A percentile compares a stretch with the other conserved stretches of the same genome.
These are phyloP conservation scores for Fusarium continuum DNA, from an alignment of 2,329 filamentous ascomycete genomes.

Conservation along the genomic window DNA sequence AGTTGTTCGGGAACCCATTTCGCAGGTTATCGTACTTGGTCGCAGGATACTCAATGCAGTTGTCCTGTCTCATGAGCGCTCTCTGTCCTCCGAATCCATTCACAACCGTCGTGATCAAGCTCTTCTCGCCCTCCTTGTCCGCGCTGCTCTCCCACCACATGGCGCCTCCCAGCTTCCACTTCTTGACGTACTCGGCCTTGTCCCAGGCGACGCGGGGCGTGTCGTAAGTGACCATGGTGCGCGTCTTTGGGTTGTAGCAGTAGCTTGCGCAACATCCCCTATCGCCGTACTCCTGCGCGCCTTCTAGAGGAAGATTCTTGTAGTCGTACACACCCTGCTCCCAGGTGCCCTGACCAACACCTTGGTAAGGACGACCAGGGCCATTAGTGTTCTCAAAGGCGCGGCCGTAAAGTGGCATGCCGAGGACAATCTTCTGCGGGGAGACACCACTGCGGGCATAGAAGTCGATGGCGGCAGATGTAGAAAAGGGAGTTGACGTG, in stretches of 20 bases:
- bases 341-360: slow-evolving; percentile 82
- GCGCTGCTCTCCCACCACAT: slow-evolving; percentile 98
- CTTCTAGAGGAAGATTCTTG: slow-evolving; percentile 79
- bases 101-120: slow-evolving; percentile 74
- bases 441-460: slow-evolving; percentile 74
- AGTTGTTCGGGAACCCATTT: slow-evolving; percentile 62
- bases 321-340: slow-evolving; percentile 89
- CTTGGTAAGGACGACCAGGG: slow-evolving; percentile 72
- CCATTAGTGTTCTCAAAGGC: slow-evolving; percentile 84
- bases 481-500: slow-evolving; percentile 79
- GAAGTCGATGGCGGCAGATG: slow-evolving; percentile 71
- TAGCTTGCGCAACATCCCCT: slow-evolving; percentile 74
- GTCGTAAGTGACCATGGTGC: slow-evolving; percentile 82
- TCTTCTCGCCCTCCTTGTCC: slow-evolving; percentile 72
- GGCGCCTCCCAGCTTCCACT: slow-evolving; percentile 77
- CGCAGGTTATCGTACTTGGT: slow-evolving; percentile 77
- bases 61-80: slow-evolving; percentile 61
- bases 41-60: slow-evolving; percentile 70
- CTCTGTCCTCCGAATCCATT: slow-evolving; percentile 63
- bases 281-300: slow-evolving; percentile 72
- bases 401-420: slow-evolving; percentile 92
- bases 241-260: slow-evolving; percentile 72
- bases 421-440: slow-evolving; percentile 80
- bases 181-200: slow-evolving; percentile 78
- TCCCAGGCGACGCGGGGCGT: slow-evolving; percentile 70